Evolutionary conservation across 2,329 filamentous ascomycete species (phyloP), one percentile per base, ranked within the genome.

Genomic region (Thermothelomyces thermophilus): DNA sequence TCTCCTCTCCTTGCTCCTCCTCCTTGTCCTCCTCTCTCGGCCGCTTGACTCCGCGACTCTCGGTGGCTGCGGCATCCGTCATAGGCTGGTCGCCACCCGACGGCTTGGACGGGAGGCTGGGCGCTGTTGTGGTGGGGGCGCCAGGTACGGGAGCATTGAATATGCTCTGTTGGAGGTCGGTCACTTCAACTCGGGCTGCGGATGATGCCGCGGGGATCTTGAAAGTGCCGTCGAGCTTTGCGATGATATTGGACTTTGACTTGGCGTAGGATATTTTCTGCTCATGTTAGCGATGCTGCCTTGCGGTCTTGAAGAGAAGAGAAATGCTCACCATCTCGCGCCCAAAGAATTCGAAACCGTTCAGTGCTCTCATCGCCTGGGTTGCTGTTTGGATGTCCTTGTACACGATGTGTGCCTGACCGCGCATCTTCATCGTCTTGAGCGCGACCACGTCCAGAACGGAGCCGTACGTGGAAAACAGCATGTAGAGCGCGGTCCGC

Each of bases 241-340:
- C 82, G 55, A 98, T 82, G 20, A 86, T 85, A 66, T 95, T 78
- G 3, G 90, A 96, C 64, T 91, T 91, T 50, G 84, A 83, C 68
- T 90, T 95, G 50, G 87, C 90, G 67, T 97, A 98, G 58, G 84
- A 76, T 60, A 98, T 90, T 80, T 83, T 87, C 91, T 97, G 53
- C 16, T 11, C 3, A 3, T 9, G 44, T 60, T 56, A 60, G 53
- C 39, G 41, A 34, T 2, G 13, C 6, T 45, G 11, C 41, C 8
- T 3, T 16, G 13, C 3, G n/a, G 7, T 9, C 3, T 14, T 24
- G 5, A 3, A 9, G 28, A 14, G 28, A 14, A 7, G 28, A 31
- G 14, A 22, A n/a, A 6, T 14, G 4, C 85, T 56, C 67, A 96
- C 91, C 75, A 98, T 82, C 57, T 89, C 79, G 57, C 81, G 83